Conservation (phyloP, 768 basidiomycete species). For the Podaxis pistillaris region DNA sequence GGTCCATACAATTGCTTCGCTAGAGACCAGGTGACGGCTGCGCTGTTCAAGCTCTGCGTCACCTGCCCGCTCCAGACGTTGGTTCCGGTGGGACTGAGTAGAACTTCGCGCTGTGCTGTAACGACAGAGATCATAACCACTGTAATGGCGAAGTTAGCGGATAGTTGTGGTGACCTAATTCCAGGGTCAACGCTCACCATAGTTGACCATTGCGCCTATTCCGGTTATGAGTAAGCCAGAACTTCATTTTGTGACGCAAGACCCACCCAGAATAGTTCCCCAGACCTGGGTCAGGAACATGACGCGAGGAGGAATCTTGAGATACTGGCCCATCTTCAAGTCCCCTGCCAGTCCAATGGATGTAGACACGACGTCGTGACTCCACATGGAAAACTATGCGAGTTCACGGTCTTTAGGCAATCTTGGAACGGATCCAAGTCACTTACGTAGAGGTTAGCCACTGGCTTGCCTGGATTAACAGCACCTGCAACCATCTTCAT, state of each 20-base stretch:
- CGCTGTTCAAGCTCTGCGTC: constrained; percentile 52
- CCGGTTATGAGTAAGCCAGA: neutral
- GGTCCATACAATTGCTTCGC: constrained; percentile 56
- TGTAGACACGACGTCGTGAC: constrained; percentile 56
- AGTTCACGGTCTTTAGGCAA: neutral
- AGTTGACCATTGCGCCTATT: constrained; percentile 36
- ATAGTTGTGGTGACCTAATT: constrained; percentile 3
- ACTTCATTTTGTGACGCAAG: neutral
- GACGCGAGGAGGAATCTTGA: constrained; percentile 65
- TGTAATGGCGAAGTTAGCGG: constrained; percentile 19
- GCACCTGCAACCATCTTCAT: constrained; percentile 67
- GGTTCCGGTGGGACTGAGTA: constrained; percentile 51
- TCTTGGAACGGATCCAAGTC: neutral
- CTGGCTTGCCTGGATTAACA: constrained; percentile 60
- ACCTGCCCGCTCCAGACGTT: constrained; percentile 62
- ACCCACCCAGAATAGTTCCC: constrained; percentile 56
- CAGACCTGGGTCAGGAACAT: constrained; percentile 67
- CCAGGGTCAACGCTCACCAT: constrained; percentile 25
- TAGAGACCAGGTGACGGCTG: constrained; percentile 63
- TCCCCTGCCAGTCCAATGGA: constrained; percentile 54
- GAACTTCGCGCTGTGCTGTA: constrained; percentile 49
- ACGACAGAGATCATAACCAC: constrained; percentile 61
- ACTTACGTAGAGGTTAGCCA: constrained; percentile 67
- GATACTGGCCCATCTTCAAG: constrained; percentile 72
- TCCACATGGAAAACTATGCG: constrained; percentile 64